Evolutionary conservation across 192 early-diverging fungal species (phyloP).

Genomic region (Entomortierella chlamydospora): DNA sequence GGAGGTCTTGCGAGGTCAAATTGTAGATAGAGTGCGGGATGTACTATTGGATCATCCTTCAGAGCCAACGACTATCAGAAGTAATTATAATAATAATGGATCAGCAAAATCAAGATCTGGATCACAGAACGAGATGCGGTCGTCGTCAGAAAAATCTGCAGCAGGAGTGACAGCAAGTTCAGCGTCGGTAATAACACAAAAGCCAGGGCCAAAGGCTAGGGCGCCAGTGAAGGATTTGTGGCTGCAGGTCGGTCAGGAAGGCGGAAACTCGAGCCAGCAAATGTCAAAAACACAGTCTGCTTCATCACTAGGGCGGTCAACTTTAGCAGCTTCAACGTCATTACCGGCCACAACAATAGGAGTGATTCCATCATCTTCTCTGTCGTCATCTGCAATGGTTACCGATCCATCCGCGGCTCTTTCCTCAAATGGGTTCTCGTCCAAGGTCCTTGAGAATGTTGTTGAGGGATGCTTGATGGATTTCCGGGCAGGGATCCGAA

Average conservation of each 20-base stretch:
- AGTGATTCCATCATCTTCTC: not conserved
- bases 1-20: conserved; percentile 35
- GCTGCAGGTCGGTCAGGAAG: conserved; percentile 26
- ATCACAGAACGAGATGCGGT: not conserved
- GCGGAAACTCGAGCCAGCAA: not conserved
- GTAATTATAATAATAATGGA: not conserved
- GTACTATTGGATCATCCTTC: conserved; percentile 27
- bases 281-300: not conserved
- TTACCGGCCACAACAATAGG: not conserved
- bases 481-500: conserved; percentile 63
- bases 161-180: not conserved
- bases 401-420: not conserved
- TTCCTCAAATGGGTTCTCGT: conserved; percentile 13
- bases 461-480: conserved; percentile 72
- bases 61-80: not conserved
- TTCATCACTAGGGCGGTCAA: not conserved
- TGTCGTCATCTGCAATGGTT: not conserved
- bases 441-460: conserved; percentile 65
- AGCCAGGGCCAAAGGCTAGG: not conserved
- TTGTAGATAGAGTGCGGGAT: conserved; percentile 40
- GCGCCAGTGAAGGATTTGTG: conserved; percentile 21
- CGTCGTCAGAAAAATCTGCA: not conserved
- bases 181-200: not conserved
- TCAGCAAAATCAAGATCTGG: not conserved
- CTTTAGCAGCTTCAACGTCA: not conserved